phyloP scores from a whole-genome alignment of 805 yeast species.

The Candida chauliodis region DNA sequence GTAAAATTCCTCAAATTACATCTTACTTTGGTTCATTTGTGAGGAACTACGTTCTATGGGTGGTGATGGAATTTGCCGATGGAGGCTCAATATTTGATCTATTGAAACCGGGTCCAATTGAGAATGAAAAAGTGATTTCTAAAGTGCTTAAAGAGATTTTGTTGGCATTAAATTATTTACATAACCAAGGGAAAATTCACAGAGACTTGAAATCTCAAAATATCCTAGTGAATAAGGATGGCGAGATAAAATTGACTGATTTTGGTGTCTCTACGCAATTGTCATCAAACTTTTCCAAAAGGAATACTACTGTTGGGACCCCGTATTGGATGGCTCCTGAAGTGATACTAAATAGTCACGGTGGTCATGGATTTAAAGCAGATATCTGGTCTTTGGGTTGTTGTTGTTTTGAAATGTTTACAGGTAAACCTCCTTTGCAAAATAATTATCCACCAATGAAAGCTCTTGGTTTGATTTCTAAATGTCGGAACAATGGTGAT shows the following conservation, averaged over 20 bases:
- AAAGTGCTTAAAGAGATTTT: slow-evolving; percentile 53
- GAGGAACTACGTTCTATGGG: slow-evolving; percentile 68
- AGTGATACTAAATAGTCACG: slow-evolving; percentile 53
- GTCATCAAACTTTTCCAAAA: slow-evolving; percentile 37
- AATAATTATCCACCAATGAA: slow-evolving; percentile 39
- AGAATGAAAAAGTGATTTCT: slow-evolving; percentile 50
- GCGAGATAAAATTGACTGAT: slow-evolving; percentile 42
- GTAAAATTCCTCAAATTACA: slow-evolving; percentile 61
- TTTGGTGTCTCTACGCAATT: slow-evolving; percentile 45
- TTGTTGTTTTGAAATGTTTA: slow-evolving; percentile 68
- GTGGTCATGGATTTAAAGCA: slow-evolving; percentile 55
- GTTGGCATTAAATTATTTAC: slow-evolving; percentile 63
- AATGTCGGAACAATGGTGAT: slow-evolving; percentile 27
- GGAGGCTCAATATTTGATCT: slow-evolving; percentile 75
- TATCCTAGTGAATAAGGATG: slow-evolving; percentile 32
- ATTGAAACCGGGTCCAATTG: slow-evolving; percentile 54
- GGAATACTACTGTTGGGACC: slow-evolving; percentile 51
- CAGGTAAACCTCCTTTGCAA: slow-evolving; percentile 69
- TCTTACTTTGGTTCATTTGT: slow-evolving; percentile 70
- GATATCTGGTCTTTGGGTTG: slow-evolving; percentile 82
- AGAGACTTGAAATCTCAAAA: slow-evolving; percentile 43
- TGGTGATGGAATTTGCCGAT: slow-evolving; percentile 75
- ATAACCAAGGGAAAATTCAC: slow-evolving; percentile 73
- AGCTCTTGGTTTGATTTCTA: slow-evolving; percentile 38
- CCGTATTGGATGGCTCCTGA: slow-evolving; percentile 70